These are phyloP conservation scores for Talaromyces proteolyticus DNA, from an alignment of 495 filamentous ascomycete species.

Conservation along the genomic window DNA sequence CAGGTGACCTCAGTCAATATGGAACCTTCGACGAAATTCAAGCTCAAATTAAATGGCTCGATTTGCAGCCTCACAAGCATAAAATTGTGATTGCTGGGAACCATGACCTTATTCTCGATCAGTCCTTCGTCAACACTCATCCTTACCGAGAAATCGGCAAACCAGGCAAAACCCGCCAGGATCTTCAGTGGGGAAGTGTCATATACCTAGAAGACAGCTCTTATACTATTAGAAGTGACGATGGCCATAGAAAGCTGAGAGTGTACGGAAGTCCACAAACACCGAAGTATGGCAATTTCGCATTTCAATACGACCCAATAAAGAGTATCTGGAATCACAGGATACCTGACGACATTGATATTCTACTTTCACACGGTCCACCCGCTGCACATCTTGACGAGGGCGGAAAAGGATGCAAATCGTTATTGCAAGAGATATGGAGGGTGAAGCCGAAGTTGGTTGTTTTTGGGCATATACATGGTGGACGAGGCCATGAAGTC, in stretches of 20 bases:
- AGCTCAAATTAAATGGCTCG: slow-evolving; percentile 60
- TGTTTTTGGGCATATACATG: slow-evolving; percentile 75
- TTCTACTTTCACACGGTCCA: slow-evolving; percentile 68
- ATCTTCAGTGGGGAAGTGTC: slow-evolving; percentile 37
- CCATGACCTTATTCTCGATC: slow-evolving; percentile 64
- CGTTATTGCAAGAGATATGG: slow-evolving; percentile 59
- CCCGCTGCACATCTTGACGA: slow-evolving; percentile 59
- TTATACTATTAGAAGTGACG: slow-evolving; percentile 36
- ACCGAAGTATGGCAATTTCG: slow-evolving; percentile 39
- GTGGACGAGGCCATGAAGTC: no score
- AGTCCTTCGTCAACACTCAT: slow-evolving; percentile 7
- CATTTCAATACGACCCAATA: slow-evolving; percentile 55
- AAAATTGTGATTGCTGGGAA: slow-evolving; percentile 74
- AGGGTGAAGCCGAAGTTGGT: slow-evolving; percentile 60
- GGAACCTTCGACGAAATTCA: slow-evolving; percentile 56
- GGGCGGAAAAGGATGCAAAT: slow-evolving; percentile 50
- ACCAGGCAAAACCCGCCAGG: slow-evolving; percentile 10
- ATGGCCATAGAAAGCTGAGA: slow-evolving; percentile 40
- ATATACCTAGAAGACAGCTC: slow-evolving; percentile 44
- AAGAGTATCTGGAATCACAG: slow-evolving; percentile 15
- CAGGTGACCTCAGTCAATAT: slow-evolving; percentile 62
- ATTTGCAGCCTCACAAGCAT: slow-evolving; percentile 48
- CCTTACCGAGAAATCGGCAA: slow-evolving; percentile 9
- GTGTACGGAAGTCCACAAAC: slow-evolving; percentile 50
- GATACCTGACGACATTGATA: slow-evolving; percentile 61